These are phyloP conservation scores for Inonotus obliquus DNA, from an alignment of 1,284 basidiomycete genomes.

Conservation along the genomic window DNA sequence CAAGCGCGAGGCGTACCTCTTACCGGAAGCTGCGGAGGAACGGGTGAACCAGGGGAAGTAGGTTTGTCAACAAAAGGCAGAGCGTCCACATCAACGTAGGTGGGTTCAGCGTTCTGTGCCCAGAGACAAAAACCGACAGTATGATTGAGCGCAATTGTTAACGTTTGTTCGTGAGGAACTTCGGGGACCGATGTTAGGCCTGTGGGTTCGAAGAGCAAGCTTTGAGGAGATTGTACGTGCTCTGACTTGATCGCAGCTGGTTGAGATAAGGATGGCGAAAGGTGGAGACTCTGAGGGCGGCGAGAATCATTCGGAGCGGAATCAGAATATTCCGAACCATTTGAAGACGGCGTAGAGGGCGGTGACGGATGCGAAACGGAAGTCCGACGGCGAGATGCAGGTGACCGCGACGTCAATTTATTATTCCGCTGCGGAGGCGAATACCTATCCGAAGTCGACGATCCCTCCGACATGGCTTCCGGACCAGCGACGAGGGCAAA, in stretches of 20 bases:
- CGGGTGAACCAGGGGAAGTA: constrained; percentile 29
- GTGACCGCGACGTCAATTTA: constrained; percentile 5
- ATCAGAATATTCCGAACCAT: constrained; percentile 11
- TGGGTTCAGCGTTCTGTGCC: constrained; percentile 63
- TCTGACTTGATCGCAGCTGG: constrained; percentile 19
- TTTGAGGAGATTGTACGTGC: constrained; percentile 7
- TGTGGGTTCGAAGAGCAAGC: constrained; percentile 9
- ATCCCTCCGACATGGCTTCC: constrained; percentile 56
- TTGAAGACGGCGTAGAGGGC: constrained; percentile 16
- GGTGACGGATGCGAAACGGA: constrained; percentile 16
- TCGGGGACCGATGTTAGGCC: constrained; percentile 12
- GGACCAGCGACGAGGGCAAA: constrained; percentile 66
- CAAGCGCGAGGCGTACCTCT: constrained; percentile 24
- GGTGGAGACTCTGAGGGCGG: constrained; percentile 41
- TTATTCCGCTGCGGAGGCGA: constrained; percentile 21
- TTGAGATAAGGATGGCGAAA: constrained; percentile 21
- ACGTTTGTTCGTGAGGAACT: not conserved
- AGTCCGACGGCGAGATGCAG: constrained; percentile 20
- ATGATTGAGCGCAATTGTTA: constrained; percentile 22
- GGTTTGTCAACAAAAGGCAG: constrained; percentile 30
- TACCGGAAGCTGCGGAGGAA: not conserved
- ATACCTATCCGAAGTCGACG: constrained; percentile 11
- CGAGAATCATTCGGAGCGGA: constrained; percentile 1
- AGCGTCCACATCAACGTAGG: constrained; percentile 49
- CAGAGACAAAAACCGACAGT: constrained; percentile 45